phyloP scores from a whole-genome alignment of 2,329 filamentous ascomycete genomes.

The Thelonectria olida region DNA sequence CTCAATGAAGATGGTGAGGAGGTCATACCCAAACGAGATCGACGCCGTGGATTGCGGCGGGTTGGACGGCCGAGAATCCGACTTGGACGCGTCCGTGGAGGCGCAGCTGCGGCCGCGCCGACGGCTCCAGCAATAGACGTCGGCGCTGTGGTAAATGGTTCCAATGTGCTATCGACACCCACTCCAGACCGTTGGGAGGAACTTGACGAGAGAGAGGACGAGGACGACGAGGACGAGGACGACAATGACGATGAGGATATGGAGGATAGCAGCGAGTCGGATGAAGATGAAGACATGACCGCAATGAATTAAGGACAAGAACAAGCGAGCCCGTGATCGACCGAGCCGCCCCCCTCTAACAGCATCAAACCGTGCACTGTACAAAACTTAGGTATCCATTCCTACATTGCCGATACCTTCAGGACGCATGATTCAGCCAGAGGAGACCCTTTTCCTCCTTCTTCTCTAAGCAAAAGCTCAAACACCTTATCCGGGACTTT shows the following conservation, averaged over 20 bases:
- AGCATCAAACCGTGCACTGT: neutral
- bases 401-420: neutral
- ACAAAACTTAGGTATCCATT: neutral
- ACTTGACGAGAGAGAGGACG: conserved; percentile 33
- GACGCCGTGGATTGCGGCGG: conserved; percentile 26
- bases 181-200: conserved; percentile 49
- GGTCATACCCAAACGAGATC: conserved; percentile 32
- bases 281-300: conserved; percentile 41
- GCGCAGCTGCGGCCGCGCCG: conserved; percentile 1
- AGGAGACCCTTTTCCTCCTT: too few species aligned
- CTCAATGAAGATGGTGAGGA: conserved; percentile 40
- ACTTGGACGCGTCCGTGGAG: conserved; percentile 27
- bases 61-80: conserved; percentile 34
- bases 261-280: conserved; percentile 33
- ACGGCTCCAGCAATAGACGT: conserved; percentile 20
- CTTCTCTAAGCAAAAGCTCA: neutral
- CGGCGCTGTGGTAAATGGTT: conserved; percentile 19
- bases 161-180: conserved; percentile 42
- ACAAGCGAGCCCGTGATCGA: neutral
- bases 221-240: conserved; percentile 38
- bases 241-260: conserved; percentile 41
- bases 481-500: neutral
- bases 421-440: neutral
- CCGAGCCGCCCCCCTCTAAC: neutral
- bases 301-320: conserved; percentile 31